Evolutionary conservation across 768 basidiomycete genomes (phyloP).

Genomic region (Leucogyrophana mollusca): DNA sequence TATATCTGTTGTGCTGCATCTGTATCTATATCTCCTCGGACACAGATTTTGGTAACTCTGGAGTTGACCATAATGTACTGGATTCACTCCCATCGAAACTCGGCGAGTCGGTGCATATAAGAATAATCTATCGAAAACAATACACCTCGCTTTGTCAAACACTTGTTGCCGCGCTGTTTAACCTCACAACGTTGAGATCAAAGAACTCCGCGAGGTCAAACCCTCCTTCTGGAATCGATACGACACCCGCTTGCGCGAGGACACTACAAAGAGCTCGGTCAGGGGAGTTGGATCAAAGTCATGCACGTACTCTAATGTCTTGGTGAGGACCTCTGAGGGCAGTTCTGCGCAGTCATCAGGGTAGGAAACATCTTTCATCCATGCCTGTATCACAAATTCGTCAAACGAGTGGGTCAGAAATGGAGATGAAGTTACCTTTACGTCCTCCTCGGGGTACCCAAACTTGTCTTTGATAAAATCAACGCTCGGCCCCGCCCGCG

Average conservation of each 20-base stretch:
- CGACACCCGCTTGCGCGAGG: conserved; percentile 74
- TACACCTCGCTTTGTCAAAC: too few species aligned
- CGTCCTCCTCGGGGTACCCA: conserved; percentile 80
- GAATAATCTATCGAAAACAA: too few species aligned
- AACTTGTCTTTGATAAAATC: conserved; percentile 78
- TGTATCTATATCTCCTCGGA: too few species aligned
- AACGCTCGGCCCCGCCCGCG: conserved; percentile 57
- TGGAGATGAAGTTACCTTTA: conserved; percentile 50
- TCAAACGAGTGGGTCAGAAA: too few species aligned
- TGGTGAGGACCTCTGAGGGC: conserved; percentile 54
- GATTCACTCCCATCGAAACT: too few species aligned
- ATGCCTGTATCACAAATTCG: conserved; percentile 50
- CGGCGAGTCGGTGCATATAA: too few species aligned
- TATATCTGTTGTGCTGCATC: too few species aligned
- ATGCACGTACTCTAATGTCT: conserved; percentile 64
- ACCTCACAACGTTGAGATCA: conserved; percentile 47
- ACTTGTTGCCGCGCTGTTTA: too few species aligned
- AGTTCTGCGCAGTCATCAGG: conserved; percentile 65
- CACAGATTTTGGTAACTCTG: too few species aligned
- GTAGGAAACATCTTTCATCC: conserved; percentile 81
- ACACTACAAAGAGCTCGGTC: conserved; percentile 40
- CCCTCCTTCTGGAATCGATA: conserved; percentile 49
- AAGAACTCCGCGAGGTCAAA: conserved; percentile 61
- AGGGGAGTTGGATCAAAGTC: background rate
- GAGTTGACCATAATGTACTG: too few species aligned